phyloP scores from a whole-genome alignment of 164 flowering plant species.

The Echeveria elegans region DNA sequence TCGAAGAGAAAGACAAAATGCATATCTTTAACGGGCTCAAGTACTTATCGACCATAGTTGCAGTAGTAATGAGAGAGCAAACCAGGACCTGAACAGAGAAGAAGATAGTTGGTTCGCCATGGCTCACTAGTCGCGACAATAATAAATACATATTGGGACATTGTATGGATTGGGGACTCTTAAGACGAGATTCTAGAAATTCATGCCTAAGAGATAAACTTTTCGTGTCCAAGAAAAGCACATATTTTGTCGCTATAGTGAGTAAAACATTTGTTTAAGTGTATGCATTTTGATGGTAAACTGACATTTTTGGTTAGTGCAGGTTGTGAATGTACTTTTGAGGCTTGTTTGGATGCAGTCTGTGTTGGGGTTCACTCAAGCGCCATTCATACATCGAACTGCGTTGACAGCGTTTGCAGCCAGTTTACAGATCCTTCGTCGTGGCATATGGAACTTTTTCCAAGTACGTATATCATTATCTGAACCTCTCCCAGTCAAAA shows the following conservation, averaged over 20 bases:
- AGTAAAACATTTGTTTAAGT: not conserved
- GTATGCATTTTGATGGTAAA: not conserved
- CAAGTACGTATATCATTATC: not conserved
- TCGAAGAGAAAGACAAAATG: conserved; percentile 19
- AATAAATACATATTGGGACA: conserved; percentile 23
- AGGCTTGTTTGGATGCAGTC: conserved; percentile 12
- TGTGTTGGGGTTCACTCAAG: conserved; percentile 5
- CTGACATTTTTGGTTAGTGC: not conserved
- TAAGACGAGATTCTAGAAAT: conserved; percentile 16
- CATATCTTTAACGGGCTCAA: conserved; percentile 22
- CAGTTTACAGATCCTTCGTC: not conserved
- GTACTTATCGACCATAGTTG: conserved; percentile 19
- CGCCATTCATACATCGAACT: not conserved
- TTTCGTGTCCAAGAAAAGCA: conserved; percentile 14
- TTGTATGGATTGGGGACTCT: conserved; percentile 28
- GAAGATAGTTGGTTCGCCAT: conserved; percentile 5
- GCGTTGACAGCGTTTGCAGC: not conserved
- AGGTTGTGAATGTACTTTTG: conserved; percentile 8
- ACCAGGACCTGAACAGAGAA: conserved; percentile 6
- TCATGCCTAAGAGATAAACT: conserved; percentile 25
- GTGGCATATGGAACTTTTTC: conserved; percentile 4
- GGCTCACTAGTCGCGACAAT: conserved; percentile 18
- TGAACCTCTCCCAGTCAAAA: too few species aligned
- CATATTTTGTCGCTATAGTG: conserved; percentile 20
- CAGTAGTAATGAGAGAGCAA: conserved; percentile 18